Evolutionary conservation across 2,329 filamentous ascomycete species (phyloP), one percentile per base, ranked within the genome.

Genomic region (Botryotinia narcissicola): DNA sequence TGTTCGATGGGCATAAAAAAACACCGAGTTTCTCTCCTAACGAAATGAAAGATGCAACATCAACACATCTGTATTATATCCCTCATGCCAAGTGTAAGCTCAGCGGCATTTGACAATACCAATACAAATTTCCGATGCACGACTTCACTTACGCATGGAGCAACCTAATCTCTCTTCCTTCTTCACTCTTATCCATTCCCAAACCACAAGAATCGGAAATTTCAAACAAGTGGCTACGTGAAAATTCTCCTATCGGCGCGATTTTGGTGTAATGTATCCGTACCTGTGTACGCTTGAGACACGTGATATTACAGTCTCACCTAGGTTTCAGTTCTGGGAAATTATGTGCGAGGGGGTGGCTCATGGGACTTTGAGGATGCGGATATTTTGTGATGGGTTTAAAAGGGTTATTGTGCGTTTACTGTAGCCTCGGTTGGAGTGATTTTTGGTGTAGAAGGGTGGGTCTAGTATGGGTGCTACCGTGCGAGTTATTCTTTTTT

Each of bases 11-110:
- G 4, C 22, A 37, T 37, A 7, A 14, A 14, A 37, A 12, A 7
- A 10, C 3, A n/a, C 5, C 6, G 6, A 0, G 16, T 40, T n/a
- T 40, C 3, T 18, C 22, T 40, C 22, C 60, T 16, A 40, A n/a
- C 12, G 12, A 7, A 40, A 40, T 40, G 35, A n/a, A 25, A 40
- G 14, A n/a, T n/a, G 0, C 1, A 3, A 12, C 0, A n/a, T 40
- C 12, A 40, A 42, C 14, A 9, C 6, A 62, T 9, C n/a, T 29
- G 1, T 4, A 18, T n/a, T 0, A 5, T 1, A 40, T 37, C 37
- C 14, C 60, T 3, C 14, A 42, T 40, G 2, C 18, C 5, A 14
- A 37, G 22, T 40, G 35, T 9, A 18, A 6, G 42, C 44, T 40
- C 35, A 42, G 25, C 25, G 32, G 35, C 18, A 16, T 9, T n/a